Base-by-base conservation (phyloP, 2,329 filamentous ascomycete species). In the Lasiodiplodia theobromae region DNA sequence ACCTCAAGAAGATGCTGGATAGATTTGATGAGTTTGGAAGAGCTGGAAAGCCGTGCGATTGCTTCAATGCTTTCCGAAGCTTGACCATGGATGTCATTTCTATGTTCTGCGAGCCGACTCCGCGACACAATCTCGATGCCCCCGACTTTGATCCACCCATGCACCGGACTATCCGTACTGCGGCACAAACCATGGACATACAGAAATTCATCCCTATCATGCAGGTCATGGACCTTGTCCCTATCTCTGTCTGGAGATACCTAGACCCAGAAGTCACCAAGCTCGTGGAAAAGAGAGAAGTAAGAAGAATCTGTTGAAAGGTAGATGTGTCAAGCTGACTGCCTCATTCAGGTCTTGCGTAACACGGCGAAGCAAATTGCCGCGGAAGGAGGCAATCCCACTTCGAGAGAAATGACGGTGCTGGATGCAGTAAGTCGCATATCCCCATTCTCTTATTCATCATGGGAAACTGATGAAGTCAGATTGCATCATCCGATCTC, bases 201-300 rank as follows among this genome's bases (percentile, higher is more conserved):
- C 70, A 72, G 37, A 60, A 69, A 25, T 70, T 70, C 31, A 16
- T 72, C 23, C 69, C 37, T 0, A 60, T 71, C 47, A 16, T 70
- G 28, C 71, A 71, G 2, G 79, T 77, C 2, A 73, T 81, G 37
- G 76, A 81, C n/a, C 71, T 77, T 31, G 51, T 44, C 6, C 63
- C 63, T 16, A 16, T 37, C 8, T 31, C 37, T 3, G n/a, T 57
- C 40, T 66, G 34, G 34, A 16, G 16, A 21, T 38, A 28, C 6
- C 3, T 66, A 5, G n/a, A 56, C 6, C 63, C 63, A 0, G 37
- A 47, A 21, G 21, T 56, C 14, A 25, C 47, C 18, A 52, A 47
- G 23, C 47, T 65, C 14, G 10, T 65, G n/a, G 47, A 53, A 12
- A 65, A 65, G 31, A 37, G 62, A 65, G n/a, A 28, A 34, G 47